Evolutionary conservation across 352 stramenopile species (phyloP), one percentile per base, ranked within the genome.

Genomic region (Pythium diclinum): DNA sequence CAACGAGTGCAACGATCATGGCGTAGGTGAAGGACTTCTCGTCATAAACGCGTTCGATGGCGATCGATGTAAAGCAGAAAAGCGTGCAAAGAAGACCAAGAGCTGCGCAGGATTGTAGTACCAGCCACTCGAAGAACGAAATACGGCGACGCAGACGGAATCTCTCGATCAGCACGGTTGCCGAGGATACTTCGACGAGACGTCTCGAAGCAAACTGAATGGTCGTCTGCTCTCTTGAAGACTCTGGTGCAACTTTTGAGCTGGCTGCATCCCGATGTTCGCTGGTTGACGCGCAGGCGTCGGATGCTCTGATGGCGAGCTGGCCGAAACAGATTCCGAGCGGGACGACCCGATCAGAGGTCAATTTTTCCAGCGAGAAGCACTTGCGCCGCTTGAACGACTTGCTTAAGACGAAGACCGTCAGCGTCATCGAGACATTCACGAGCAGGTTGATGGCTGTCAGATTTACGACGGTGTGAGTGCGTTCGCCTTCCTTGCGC

Each of bases 381-480:
- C 23, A 56, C 36, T 56, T 56, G 1, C 63, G 55, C 6, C 63
- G 56, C 49, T 69, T 69, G 63, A 61, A 69, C 13, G 56, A 55
- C 34, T 69, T 69, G 56, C 61, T 69, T 36, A 61, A 46, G 47
- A 64, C 55, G 30, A 69, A 69, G 30, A 65, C 60, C 0, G 42
- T 57, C 11, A 69, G 63, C 14, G 63, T 69, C n/a, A 61, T 48
- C 17, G 63, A 69, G n/a, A 69, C 49, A 33, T 69, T 69, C 48
- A 46, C 48, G 36, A 69, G 36, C 25, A 65, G 51, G 21, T 69
- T 69, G 48, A 68, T 32, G 40, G 55, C 7, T 2, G 54, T 32
- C 17, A 68, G 52, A 32, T 53, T 62, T 42, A 44, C 55, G 42
- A 48, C 61, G 32, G 19, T 32, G 11, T 44, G 42, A 7, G 42